These are phyloP conservation scores for Annona cherimola DNA, from an alignment of 164 flowering plant species.

Conservation along the genomic window DNA sequence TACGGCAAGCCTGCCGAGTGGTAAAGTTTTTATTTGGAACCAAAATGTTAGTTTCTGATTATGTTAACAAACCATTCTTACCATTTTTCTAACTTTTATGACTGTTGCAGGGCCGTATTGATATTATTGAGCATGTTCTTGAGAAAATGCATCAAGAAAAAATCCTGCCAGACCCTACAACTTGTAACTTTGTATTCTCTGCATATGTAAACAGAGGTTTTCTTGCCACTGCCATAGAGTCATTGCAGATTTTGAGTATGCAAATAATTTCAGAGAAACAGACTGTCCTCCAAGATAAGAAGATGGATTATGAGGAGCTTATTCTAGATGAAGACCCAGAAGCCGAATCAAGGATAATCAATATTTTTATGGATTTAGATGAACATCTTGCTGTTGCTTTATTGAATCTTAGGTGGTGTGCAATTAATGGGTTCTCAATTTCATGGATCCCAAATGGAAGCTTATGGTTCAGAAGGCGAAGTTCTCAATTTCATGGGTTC, in stretches of 20 bases:
- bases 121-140: conserved; percentile 58
- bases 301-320: conserved; percentile 29
- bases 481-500: conserved; percentile 49
- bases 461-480: conserved; percentile 57
- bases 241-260: conserved; percentile 78
- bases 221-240: conserved; percentile 64
- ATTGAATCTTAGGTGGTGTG: conserved; percentile 78
- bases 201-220: conserved; percentile 48
- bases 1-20: conserved; percentile 45
- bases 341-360: conserved; percentile 41
- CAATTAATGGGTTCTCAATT: conserved; percentile 40
- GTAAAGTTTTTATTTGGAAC: conserved; percentile 25
- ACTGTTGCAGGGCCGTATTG: conserved; percentile 56
- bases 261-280: conserved; percentile 63
- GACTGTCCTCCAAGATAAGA: conserved; percentile 27
- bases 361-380: conserved; percentile 31
- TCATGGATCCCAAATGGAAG: conserved; percentile 62
- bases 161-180: conserved; percentile 70
- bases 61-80: not conserved
- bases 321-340: conserved; percentile 49
- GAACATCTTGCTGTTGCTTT: conserved; percentile 49
- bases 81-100: not conserved
- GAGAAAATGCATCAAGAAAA: conserved; percentile 64
- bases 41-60: not conserved
- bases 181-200: conserved; percentile 57